Base-by-base conservation (phyloP, 2,329 filamentous ascomycete species). In the Monosporascus sp. region DNA sequence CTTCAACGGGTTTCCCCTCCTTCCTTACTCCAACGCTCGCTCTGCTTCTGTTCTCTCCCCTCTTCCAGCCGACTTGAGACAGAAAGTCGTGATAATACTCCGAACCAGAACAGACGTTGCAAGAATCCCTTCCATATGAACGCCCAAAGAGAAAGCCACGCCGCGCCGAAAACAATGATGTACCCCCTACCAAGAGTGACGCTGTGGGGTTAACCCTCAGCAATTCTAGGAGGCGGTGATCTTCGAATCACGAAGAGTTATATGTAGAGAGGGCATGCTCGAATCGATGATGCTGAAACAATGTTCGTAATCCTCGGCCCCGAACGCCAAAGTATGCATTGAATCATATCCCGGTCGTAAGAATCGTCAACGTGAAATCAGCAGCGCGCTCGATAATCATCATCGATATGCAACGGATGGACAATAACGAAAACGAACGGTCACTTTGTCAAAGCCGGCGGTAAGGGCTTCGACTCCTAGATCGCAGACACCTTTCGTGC, bases 401-500 rank as follows among this genome's bases (percentile, higher is more conserved):
- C 58, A 61, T 57, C 58, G 59, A 54, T 55, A 48, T 52, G 58
- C 56, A 59, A 62, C 58, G 57, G 31, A 35, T 35, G 31, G 27
- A 11, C 11, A 27, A 27, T 61, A 58, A 55, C 45, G 59, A 61
- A 56, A 59, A 60, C 43, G 51, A 58, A 58, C 38, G 49, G 58
- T 60, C 56, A 55, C 53, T 54, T 54, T 26, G 52, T 55, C 56
- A 52, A 52, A 48, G 37, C 52, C 50, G 55, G 52, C 47, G 37
- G 56, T 48, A 58, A 57, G 52, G 52, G 53, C 52, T 54, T 47
- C 22, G 51, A 37, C n/a, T 52, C 59, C 68, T 72, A 73, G 55
- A 69, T 68, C 50, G 72, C 78, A 49, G 79, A 82, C 53, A 82
- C 76, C 71, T 84, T 84, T 55, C 81, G 74, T 40, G 73, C 74